Base-by-base conservation (phyloP, 305 asterid species). In the Salvia sclarea region DNA sequence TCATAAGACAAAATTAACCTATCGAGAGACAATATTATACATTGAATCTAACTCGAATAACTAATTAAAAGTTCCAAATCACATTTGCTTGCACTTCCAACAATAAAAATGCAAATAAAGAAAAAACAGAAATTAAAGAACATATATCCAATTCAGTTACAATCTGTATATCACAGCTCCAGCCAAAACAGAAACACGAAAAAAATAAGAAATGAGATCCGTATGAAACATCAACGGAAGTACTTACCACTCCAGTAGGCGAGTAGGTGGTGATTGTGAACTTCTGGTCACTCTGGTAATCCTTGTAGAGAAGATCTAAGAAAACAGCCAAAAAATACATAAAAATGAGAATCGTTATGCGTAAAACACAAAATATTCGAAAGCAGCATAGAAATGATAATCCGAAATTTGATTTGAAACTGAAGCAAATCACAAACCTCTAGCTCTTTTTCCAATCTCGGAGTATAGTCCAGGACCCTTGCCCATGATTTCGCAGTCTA, bases 391-490 rank as follows among this genome's bases (percentile, higher is more conserved):
- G 6, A 37, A 58, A 16, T 3, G 17, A 20, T 20, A 7, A 59
- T 52, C 56, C 41, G 5, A 53, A 20, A 58, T 12, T 28, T 20
- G 56, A 47, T 38, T 24, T 12, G 12, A 5, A 7, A 66, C 58
- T 2, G 25, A 5, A 31, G 11, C 33, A 62, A 41, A 64, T 45
- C 12, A 47, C 18, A 21, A 43, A 90, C 97, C 97, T 80, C 93
- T 75, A 64, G 95, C 85, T 70, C 70, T 81, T 70, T 84, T 88
- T 80, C 97, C 97, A 33, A 90, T 90, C n/a, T 86, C 93, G 18
- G 93, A 13, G 91, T 90, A 90, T n/a, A 90, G 85, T 47, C 97
- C 97, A 53, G 97, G 97, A 76, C 97, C 94, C 79, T 84, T 90
- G 61, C 80, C 87, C 97, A 88, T 90, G 73, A 30, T 80, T 67